Conservation (phyloP, 1,284 basidiomycete species). For the Peniophora sp. region DNA sequence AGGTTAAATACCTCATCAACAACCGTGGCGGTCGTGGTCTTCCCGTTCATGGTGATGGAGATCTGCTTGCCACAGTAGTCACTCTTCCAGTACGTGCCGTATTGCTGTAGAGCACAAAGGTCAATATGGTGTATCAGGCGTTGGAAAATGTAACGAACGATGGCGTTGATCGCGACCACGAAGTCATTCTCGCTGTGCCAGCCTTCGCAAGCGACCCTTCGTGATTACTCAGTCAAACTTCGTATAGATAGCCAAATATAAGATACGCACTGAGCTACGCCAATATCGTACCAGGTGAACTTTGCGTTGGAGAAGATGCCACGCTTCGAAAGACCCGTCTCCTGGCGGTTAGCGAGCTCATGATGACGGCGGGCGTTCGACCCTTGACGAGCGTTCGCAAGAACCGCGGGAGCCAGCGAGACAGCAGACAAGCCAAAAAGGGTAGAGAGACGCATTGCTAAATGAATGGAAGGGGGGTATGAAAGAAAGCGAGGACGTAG, state of each 20-base stretch:
- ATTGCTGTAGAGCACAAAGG: not conserved
- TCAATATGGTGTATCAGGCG: not conserved
- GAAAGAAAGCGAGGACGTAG: too few species aligned
- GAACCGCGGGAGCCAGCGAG: not conserved
- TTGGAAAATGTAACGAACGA: constrained; percentile 1
- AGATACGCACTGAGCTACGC: not conserved
- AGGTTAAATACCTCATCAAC: constrained; percentile 10
- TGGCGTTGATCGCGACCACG: constrained; percentile 7
- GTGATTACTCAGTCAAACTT: too few species aligned
- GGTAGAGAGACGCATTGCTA: not conserved
- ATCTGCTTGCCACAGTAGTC: not conserved
- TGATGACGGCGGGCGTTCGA: not conserved
- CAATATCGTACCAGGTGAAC: constrained; percentile 14
- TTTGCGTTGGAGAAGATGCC: constrained; percentile 18
- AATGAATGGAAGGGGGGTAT: too few species aligned
- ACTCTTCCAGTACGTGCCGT: constrained; percentile 2
- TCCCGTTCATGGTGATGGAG: not conserved
- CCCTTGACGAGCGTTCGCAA: not conserved
- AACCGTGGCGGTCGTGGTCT: not conserved
- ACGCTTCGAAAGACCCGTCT: constrained; percentile 24
- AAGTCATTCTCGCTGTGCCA: not conserved
- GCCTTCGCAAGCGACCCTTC: not conserved
- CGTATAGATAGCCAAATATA: not conserved
- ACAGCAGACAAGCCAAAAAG: not conserved
- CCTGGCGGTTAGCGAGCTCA: not conserved